Evolutionary conservation across 2,329 filamentous ascomycete genomes (phyloP), one percentile per base, ranked within the genome.

Genomic region (Penicillium glabrum): DNA sequence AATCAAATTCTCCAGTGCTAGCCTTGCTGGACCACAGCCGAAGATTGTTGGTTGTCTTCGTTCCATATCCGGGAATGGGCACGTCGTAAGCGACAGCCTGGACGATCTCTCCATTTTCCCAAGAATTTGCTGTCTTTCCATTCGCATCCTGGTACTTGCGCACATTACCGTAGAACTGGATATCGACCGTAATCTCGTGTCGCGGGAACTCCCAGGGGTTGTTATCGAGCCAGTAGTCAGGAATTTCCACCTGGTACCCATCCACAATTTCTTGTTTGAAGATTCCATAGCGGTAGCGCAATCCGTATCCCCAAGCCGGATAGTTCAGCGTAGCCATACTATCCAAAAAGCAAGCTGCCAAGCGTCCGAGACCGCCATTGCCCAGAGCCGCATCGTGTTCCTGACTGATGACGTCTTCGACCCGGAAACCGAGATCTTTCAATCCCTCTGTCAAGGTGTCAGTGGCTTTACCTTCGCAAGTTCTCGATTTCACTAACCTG

Each of bases 191-290:
- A 60, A 99, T 90, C 72, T 99, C 95, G 74, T 97, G 91, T 64
- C 95, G 85, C 43, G 93, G 92, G 70, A 98, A 99, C 74, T 99
- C 95, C 95, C 95, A 99, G 0, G 95, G 95, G 77, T 99, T 99
- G 77, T 98, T 97, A 74, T 98, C 95, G 53, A 99, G 86, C 95
- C 95, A 99, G 79, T 99, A 98, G 75, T 99, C 95, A 21, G 95
- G 95, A 57, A 98, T 90, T 72, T 99, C 95, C 62, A 99, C 92
- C 77, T 99, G 95, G 74, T 97, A 99, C 56, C 95, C 95, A 70
- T 98, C 90, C 58, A 97, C 88, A 68, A 99, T 98, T 80, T 98
- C 95, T 80, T 99, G 95, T 81, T 98, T 98, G 86, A 99, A 99
- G 74, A 99, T 99, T 72, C 90, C 90, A 73, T 98, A 98, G 74